phyloP scores from a whole-genome alignment of 495 filamentous ascomycete species.

The Hypoxylon fragiforme region DNA sequence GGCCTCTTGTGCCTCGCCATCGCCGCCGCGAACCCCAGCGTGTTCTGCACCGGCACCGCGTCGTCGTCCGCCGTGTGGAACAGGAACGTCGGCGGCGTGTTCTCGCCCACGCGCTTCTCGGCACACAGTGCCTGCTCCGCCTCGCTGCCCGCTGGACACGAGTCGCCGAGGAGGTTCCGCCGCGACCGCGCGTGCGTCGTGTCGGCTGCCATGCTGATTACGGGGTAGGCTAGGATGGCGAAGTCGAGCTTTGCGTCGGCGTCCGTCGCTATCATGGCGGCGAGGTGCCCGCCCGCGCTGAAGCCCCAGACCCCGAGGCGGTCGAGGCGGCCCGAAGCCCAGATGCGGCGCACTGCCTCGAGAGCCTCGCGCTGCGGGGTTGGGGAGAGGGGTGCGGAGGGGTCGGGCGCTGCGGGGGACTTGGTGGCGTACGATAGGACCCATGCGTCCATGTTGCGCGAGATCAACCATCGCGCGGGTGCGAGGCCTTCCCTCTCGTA shows the following conservation, averaged over 20 bases:
- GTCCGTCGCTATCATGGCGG: constrained; percentile 20
- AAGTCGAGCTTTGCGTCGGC: constrained; percentile 4
- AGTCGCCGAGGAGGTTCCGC: constrained; percentile 10
- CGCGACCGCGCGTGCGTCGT: constrained; percentile 9
- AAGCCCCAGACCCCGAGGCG: constrained; percentile 26
- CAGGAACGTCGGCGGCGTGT: constrained; percentile 23
- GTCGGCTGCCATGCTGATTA: constrained; percentile 12
- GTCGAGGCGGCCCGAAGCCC: constrained; percentile 2
- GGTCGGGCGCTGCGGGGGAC: background rate
- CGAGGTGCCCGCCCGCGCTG: constrained; percentile 20
- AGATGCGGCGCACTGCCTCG: constrained; percentile 9
- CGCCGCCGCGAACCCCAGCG: constrained; percentile 7
- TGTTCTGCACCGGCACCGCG: constrained; percentile 13
- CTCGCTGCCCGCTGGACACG: background rate
- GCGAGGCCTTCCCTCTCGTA: constrained; percentile 7
- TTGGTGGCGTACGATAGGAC: constrained; percentile 24
- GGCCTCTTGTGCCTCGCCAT: constrained; percentile 8
- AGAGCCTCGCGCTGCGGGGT: constrained; percentile 4
- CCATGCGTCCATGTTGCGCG: constrained; percentile 15
- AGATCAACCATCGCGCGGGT: constrained; percentile 16
- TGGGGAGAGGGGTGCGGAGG: constrained; percentile 1
- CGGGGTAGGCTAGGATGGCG: constrained; percentile 16
- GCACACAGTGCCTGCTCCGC: constrained; percentile 7
- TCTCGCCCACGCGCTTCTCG: constrained; percentile 9
- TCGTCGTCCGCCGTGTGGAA: constrained; percentile 24